phyloP scores from a whole-genome alignment of 345 rosid genomes.

The Erucastrum elatum region DNA sequence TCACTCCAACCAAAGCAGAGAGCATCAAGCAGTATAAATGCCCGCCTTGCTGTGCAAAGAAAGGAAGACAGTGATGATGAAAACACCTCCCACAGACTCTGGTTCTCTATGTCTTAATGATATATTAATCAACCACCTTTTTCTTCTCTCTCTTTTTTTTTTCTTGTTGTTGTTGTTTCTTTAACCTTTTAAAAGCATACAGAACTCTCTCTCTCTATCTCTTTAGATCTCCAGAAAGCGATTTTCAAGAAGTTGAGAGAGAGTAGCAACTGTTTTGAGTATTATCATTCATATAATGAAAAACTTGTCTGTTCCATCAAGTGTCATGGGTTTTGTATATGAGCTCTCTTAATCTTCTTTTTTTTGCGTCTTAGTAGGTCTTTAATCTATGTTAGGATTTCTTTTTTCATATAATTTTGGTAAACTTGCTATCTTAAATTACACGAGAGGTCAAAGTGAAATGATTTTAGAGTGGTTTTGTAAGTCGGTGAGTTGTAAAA shows the following conservation, averaged over 20 bases:
- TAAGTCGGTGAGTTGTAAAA: not conserved
- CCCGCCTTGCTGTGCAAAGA: constrained; percentile 82
- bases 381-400: not conserved
- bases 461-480: not conserved
- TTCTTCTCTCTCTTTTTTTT: not conserved
- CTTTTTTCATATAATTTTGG: not conserved
- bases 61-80: constrained; percentile 51
- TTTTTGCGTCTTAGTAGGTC: not conserved
- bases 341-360: not conserved
- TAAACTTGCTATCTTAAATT: not conserved
- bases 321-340: constrained; percentile 29
- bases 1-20: constrained; percentile 83
- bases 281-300: constrained; percentile 26
- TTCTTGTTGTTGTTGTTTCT: not conserved
- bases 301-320: constrained; percentile 16
- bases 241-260: constrained; percentile 36
- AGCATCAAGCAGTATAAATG: constrained; percentile 84
- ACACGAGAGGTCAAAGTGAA: not conserved
- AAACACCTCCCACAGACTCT: constrained; percentile 3
- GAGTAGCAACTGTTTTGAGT: constrained; percentile 37
- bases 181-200: constrained; percentile 34
- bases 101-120: constrained; percentile 32
- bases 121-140: constrained; percentile 23
- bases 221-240: constrained; percentile 28
- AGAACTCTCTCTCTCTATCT: constrained; percentile 36